Evolutionary conservation across 257 asterid genomes (phyloP), one percentile per base, ranked within the genome.

Genomic region (Thymus quinquecostatus): DNA sequence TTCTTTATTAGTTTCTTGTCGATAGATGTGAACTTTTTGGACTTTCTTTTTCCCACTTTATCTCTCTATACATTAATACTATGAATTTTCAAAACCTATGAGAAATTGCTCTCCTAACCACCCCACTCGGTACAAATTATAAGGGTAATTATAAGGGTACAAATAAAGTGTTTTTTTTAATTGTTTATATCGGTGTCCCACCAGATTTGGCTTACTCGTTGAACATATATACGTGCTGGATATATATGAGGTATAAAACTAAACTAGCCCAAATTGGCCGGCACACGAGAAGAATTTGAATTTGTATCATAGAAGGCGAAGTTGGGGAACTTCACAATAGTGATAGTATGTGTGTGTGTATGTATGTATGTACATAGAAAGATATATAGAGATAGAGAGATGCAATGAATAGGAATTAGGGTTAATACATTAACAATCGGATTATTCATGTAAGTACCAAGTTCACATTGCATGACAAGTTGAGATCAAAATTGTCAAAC

Each of bases 301-400:
- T 44, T 8, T 1, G 49, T 0, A 14, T 56, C 8, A 29, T 56
- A 10, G 34, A 30, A 69, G 83, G 74, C 40, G 8, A 75, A 79
- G 86, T 81, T 79, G 69, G 86, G 86, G 78, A 72, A 55, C 3
- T 57, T 77, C 48, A 70, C 82, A 79, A 72, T 13, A 49, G 6
- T 3, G 4, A 53, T 44, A 21, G 11, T 0, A 38, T 5, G 7
- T 38, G 6, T 30, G n/a, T n/a, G n/a, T n/a, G n/a, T n/a, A n/a
- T n/a, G n/a, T n/a, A n/a, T n/a, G n/a, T n/a, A n/a, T n/a, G n/a
- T n/a, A n/a, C n/a, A n/a, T n/a, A n/a, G n/a, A n/a, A n/a, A n/a
- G n/a, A n/a, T n/a, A n/a, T n/a, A 10, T 57, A 10, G 5, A 10
- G 40, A 21, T 21, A 21, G 67, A 41, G 34, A 9, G 36, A 40